Evolutionary conservation across 1,284 basidiomycete genomes (phyloP), one percentile per base, ranked within the genome.

Genomic region (Albatrellus sp.): DNA sequence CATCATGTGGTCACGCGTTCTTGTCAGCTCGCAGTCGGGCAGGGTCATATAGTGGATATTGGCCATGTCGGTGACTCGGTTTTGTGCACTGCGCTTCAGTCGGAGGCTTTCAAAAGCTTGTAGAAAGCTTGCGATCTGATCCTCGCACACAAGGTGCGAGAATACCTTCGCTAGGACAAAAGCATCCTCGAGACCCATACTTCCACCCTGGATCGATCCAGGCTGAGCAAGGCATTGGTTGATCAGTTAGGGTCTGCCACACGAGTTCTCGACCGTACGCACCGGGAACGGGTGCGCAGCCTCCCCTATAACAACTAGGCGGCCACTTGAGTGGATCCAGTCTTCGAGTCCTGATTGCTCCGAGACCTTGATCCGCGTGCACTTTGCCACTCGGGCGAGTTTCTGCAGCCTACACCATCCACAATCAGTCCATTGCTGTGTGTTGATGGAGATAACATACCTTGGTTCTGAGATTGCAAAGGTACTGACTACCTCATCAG

Each of bases 111-210:
- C 67, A 47, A 74, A 66, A 0, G 72, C 76, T 47, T 63, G 60
- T 5, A 79, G 60, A 53, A 77, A 70, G 28, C 54, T 61, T 0
- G 54, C 51, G 50, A 80, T 75, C 50, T 80, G 76, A 14, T 70
- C 69, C n/a, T 58, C 51, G 1, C 59, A 53, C 42, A 59, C 59
- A 3, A 80, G 58, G 54, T 76, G 72, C 6, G 71, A 69, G 56
- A 80, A 77, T 4, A 80, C 58, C 37, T 68, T 70, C 14, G 67
- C 78, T 6, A 80, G 63, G 5, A 73, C 69, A 2, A 72, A 72
- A 3, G 65, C 73, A 48, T 80, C 77, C 57, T 79, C 77, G 4
- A 77, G 54, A 5, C 67, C 60, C 57, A 79, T 67, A 7, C 67
- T 68, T 13, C 64, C 57, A 6, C 65, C 60, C 54, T 80, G 77